These are phyloP conservation scores for Microdochium trichocladiopsis DNA, from an alignment of 2,329 filamentous ascomycete genomes.

Conservation along the genomic window DNA sequence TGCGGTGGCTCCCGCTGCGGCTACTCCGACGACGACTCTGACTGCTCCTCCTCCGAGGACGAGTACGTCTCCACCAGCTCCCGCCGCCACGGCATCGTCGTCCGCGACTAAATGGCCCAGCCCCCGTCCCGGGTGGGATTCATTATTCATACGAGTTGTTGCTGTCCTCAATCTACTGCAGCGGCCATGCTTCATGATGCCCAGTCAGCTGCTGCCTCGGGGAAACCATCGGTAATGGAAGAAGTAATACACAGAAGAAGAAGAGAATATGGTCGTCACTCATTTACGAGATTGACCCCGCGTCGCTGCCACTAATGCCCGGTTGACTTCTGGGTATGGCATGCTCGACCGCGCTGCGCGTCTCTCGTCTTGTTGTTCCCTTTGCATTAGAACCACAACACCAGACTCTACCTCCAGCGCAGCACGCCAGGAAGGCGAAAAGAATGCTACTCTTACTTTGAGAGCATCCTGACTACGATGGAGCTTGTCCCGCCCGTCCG, in stretches of 20 bases:
- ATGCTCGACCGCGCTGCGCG: neutral
- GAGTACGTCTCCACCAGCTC: conserved; percentile 47
- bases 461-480: neutral
- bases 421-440: neutral
- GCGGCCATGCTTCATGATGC: neutral
- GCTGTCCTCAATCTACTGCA: neutral
- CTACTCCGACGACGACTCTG: conserved; percentile 63
- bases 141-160: neutral
- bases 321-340: neutral
- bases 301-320: neutral
- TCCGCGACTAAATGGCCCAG: conserved; percentile 28
- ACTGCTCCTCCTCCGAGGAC: conserved; percentile 65
- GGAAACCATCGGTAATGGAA: neutral
- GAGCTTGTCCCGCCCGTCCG: neutral
- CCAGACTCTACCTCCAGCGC: neutral
- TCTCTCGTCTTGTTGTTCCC: neutral
- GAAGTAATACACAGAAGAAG: neutral
- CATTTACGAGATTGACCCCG: conserved; percentile 1
- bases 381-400: conserved; percentile 1
- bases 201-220: neutral
- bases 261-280: conserved; percentile 1
- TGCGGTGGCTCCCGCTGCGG: conserved; percentile 86
- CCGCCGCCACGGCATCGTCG: conserved; percentile 59
- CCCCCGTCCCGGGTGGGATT: neutral
- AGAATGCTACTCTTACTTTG: neutral